Percentiles rank a stretch among this genome's conserved stretches.
phyloP scores from a whole-genome alignment of 2,329 filamentous ascomycete species.

The Alternaria atra region DNA sequence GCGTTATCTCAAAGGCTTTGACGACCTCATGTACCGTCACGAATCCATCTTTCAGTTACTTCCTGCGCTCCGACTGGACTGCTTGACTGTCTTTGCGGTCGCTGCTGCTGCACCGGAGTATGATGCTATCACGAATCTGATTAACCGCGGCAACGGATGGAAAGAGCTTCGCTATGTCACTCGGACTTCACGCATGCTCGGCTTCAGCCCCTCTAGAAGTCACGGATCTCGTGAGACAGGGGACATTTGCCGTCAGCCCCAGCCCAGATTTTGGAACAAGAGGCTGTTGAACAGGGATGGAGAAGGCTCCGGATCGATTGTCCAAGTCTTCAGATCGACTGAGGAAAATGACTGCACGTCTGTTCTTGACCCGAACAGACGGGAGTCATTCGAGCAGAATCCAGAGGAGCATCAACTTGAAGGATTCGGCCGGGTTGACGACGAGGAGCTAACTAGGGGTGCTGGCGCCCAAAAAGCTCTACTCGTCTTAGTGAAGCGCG shows the following conservation, averaged over 20 bases:
- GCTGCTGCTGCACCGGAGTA: slow-evolving; percentile 24
- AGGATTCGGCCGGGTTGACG: slow-evolving; percentile 18
- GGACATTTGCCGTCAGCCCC: slow-evolving; percentile 21
- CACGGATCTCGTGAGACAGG: slow-evolving; percentile 24
- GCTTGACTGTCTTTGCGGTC: slow-evolving; percentile 19
- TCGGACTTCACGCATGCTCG: slow-evolving; percentile 22
- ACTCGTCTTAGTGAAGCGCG: slow-evolving; percentile 22
- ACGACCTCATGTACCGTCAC: slow-evolving; percentile 25
- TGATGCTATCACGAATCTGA: slow-evolving; percentile 20
- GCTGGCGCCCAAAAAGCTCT: slow-evolving; percentile 16
- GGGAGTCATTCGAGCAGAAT: slow-evolving; percentile 17
- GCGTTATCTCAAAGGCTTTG: slow-evolving; percentile 25
- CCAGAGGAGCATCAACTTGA: slow-evolving; percentile 12
- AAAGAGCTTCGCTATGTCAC: slow-evolving; percentile 25
- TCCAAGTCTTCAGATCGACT: slow-evolving; percentile 18
- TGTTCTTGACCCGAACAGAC: slow-evolving; percentile 13
- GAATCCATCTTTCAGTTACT: slow-evolving; percentile 25
- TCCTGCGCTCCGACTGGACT: slow-evolving; percentile 22
- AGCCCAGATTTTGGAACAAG: slow-evolving; percentile 20
- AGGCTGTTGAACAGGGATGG: slow-evolving; percentile 13
- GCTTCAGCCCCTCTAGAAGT: slow-evolving; percentile 21
- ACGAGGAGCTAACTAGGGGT: slow-evolving; percentile 20
- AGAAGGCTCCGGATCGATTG: slow-evolving; percentile 15
- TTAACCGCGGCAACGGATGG: slow-evolving; percentile 27
- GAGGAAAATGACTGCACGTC: slow-evolving; percentile 17